A percentile compares a stretch with the other conserved stretches of the same genome.
Evolutionary conservation across 768 basidiomycete species (phyloP).

Genomic region (Auricularia cornea): DNA sequence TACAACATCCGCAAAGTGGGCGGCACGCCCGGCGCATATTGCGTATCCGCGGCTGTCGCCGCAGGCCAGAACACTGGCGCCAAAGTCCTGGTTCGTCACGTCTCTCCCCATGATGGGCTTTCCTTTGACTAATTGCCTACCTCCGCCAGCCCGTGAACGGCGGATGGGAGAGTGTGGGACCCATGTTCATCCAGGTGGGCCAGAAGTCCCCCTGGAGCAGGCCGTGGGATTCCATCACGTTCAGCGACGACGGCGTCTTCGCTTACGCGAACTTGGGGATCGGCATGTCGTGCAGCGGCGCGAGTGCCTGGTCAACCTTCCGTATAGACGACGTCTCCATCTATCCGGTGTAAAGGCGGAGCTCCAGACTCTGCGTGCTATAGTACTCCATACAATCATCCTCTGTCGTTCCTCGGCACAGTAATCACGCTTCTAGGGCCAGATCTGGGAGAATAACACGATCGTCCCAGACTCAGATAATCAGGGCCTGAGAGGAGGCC

Average conservation of each 20-base stretch:
- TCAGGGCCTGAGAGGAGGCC: no score
- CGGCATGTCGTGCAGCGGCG: neutral
- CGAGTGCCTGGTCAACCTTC: neutral
- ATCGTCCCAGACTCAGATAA: no score
- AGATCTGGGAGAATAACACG: no score
- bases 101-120: neutral
- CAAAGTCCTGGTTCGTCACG: neutral
- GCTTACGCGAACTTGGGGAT: neutral
- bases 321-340: neutral
- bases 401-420: no score
- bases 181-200: neutral
- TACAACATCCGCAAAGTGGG: neutral
- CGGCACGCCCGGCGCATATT: neutral
- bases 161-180: neutral
- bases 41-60: neutral
- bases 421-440: no score
- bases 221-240: neutral
- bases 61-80: neutral
- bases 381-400: no score
- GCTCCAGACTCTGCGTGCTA: no score
- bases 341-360: neutral
- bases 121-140: no score
- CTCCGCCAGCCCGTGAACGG: no score
- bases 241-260: neutral
- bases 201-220: neutral